Evolutionary conservation across 768 basidiomycete species (phyloP), one percentile per base, ranked within the genome.

Genomic region (Kwoniella sp.): DNA sequence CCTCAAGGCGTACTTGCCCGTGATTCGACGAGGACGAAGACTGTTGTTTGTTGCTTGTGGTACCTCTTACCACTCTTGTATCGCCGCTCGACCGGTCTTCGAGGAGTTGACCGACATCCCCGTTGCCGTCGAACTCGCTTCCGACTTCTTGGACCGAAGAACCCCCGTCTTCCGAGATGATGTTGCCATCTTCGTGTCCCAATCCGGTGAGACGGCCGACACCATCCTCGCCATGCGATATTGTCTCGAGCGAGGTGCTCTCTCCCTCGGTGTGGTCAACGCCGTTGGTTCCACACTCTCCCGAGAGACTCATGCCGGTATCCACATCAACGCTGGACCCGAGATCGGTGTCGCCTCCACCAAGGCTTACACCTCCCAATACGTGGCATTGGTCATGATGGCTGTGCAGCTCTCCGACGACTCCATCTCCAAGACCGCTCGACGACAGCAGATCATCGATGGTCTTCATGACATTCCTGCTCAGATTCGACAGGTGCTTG

Each of bases 141-240:
- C 91, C 65, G 96, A 99, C 83, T 99, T 99, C 85, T 83, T 99
- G 77, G 96, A 99, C 83, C 87, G 96, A 81, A 95, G 94, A 85
- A 98, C 95, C 0, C 96, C 96, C 9, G 98, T 99, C 82, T 99
- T 98, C 90, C 86, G 96, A 76, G 96, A 99, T 81, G 96, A 99
- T 74, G 89, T 97, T 65, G 93, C 92, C 74, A 86, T 98, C 71
- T 96, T 98, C 84, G 85, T 99, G 70, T 93, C 91, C 68, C 96
- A 99, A 82, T 95, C 93, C 71, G 96, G 96, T 65, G 96, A 98
- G 85, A 99, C 96, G 0, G 96, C 96, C 41, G 96, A 99, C 79
- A 98, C 92, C 28, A 95, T 99, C 82, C 84, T 99, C 70, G 92
- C 94, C 26, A 83, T 99, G 84, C 88, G 91, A 65, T 99, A 99